Conservation (phyloP, 192 early-diverging fungal genomes). For the Coemansia sp. region DNA sequence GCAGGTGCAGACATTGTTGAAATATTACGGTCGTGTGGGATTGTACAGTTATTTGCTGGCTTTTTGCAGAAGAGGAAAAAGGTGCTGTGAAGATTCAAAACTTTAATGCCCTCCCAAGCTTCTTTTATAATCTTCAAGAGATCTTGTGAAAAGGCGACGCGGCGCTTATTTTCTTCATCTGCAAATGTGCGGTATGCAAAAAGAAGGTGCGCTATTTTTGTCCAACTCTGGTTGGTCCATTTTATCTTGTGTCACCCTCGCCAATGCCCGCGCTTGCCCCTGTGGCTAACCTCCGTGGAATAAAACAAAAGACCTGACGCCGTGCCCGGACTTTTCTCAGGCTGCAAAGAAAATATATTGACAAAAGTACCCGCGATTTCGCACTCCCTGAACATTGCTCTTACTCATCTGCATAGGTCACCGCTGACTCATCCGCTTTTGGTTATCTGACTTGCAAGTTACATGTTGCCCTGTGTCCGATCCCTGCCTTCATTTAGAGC, state of each 20-base stretch:
- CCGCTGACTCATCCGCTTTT: constrained; percentile 1
- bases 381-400: background rate
- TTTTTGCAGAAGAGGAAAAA: background rate
- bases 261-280: background rate
- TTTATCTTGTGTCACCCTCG: background rate
- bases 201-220: constrained; percentile 3
- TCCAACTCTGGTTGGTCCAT: background rate
- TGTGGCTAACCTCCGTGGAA: no score
- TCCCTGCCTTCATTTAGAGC: constrained; percentile 4
- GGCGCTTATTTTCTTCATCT: background rate
- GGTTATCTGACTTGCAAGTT: background rate
- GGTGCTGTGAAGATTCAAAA: background rate
- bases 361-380: background rate
- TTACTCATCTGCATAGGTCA: background rate
- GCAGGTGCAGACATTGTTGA: constrained; percentile 24
- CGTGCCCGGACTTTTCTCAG: background rate
- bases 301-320: background rate
- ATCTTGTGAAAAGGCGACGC: background rate
- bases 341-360: background rate
- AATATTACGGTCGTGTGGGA: constrained; percentile 1
- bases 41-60: background rate
- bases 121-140: constrained; percentile 1
- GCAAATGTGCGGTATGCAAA: background rate
- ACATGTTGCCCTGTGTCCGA: background rate
- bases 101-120: background rate